A percentile compares a stretch with the other conserved stretches of the same genome.
Conservation (phyloP, 768 basidiomycete genomes). For the Hygrophorus pudorinus region DNA sequence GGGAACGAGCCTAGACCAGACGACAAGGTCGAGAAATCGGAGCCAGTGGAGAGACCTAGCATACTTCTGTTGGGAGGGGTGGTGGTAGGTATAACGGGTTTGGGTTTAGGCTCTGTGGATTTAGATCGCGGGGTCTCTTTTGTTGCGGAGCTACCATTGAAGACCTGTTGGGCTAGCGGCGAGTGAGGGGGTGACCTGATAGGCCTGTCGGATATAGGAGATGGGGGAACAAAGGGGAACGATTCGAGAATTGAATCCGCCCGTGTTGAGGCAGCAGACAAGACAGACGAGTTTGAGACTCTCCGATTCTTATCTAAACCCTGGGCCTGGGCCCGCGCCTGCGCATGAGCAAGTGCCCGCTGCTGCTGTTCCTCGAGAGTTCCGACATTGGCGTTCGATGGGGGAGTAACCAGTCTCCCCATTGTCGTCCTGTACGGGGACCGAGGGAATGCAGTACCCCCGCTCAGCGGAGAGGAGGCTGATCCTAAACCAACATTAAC, state of each 20-base stretch:
- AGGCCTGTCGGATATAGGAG: conserved; percentile 78
- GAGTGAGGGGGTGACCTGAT: conserved; percentile 67
- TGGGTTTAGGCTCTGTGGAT: conserved; percentile 2
- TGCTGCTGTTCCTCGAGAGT: conserved; percentile 60
- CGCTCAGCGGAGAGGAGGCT: conserved; percentile 13
- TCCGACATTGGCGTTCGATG: conserved; percentile 21
- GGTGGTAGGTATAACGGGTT: conserved; percentile 14
- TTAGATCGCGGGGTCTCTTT: neutral
- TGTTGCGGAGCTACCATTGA: conserved; percentile 19
- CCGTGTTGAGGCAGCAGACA: conserved; percentile 58
- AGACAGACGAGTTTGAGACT: conserved; percentile 55
- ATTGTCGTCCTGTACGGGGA: conserved; percentile 52
- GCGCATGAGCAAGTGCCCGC: conserved; percentile 48
- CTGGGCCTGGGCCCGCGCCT: conserved; percentile 49
- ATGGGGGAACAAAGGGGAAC: conserved; percentile 85
- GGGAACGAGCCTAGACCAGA: conserved; percentile 80
- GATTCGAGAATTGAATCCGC: conserved; percentile 81
- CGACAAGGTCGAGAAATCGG: conserved; percentile 68
- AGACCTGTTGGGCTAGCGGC: conserved; percentile 50
- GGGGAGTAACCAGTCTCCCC: conserved; percentile 48
- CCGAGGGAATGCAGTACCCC: conserved; percentile 24
- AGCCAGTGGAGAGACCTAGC: conserved; percentile 66
- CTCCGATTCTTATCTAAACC: conserved; percentile 37
- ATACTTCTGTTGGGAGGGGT: conserved; percentile 49
- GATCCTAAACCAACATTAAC: conserved; percentile 47